A percentile compares a stretch with the other conserved stretches of the same genome.
Conservation (phyloP, 768 basidiomycete genomes). For the Tulasnella sp. region DNA sequence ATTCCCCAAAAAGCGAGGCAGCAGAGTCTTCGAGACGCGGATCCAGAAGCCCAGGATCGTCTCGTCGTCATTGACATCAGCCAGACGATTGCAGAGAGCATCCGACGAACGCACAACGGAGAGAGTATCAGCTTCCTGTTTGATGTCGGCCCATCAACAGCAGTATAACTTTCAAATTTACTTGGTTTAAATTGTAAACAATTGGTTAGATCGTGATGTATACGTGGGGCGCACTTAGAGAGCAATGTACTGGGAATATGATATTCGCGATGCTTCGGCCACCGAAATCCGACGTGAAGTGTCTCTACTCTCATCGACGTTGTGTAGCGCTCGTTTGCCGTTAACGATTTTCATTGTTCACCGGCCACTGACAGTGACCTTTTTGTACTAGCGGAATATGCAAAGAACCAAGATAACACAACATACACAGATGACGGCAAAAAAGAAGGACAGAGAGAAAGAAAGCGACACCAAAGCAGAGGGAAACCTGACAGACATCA, state of each 20-base stretch:
- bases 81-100: constrained; percentile 88
- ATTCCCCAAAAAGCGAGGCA: constrained; percentile 53
- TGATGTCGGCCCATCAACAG: constrained; percentile 37
- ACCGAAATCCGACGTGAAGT: neutral
- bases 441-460: neutral
- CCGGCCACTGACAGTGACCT: neutral
- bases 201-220: neutral
- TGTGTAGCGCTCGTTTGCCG: neutral
- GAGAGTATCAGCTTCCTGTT: constrained; percentile 85
- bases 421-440: neutral
- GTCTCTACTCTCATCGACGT: neutral
- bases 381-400: neutral
- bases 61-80: constrained; percentile 84
- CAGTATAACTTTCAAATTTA: neutral
- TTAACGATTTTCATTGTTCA: neutral
- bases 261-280: neutral
- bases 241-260: neutral
- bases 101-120: constrained; percentile 87
- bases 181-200: neutral
- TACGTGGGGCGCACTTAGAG: neutral
- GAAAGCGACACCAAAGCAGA: neutral
- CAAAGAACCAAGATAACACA: constrained; percentile 1
- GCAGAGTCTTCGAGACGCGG: neutral
- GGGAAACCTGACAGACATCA: neutral
- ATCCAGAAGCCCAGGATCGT: constrained; percentile 42